Base-by-base conservation (phyloP, 1,284 basidiomycete genomes). In the Porogramme epimiltina region DNA sequence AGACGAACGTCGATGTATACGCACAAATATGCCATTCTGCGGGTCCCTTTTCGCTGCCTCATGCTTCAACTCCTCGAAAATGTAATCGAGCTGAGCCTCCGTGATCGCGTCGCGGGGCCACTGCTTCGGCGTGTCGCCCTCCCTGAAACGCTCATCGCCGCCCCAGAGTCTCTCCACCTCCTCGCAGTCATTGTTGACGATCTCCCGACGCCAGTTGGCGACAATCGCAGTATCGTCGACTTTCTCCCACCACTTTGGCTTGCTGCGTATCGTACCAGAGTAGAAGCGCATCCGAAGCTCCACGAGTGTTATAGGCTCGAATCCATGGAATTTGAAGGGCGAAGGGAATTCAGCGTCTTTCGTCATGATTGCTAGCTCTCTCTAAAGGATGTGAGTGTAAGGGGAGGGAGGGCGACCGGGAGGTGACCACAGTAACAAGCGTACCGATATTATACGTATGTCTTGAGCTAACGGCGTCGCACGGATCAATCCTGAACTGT, bases 1-100 rank as follows among this genome's bases (percentile, higher is more conserved):
- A 10, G 31, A 37, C 16, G 18, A 8, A 26, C 10, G 23, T 42
- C 40, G 22, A 4, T 25, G n/a, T 33, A 19, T 5, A 11, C 49
- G 25, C 10, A 56, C 69, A 55, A 67, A 72, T 75, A 52, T 52
- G 5, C 45, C 33, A 4, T 8, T 42, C 11, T 33, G 24, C 10
- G 4, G 15, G 19, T 42, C 40, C 1, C 20, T 6, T 25, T 42
- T 20, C 3, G 20, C 5, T 8, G 50, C 45, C 6, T 19, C 16
- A 20, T 47, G 41, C 13, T 20, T 23, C 4, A 52, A 26, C 22
- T 52, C 45, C 33, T 33, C 50, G 26, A 52, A 42, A 34, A 52
- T 20, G 45, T 52, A 52, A 22, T 52, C 45, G 24, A 52, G 45
- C 42, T 52, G 45, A 4, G 40, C 45, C 1, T 36, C 4, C 13